Conservation (phyloP, 2,329 filamentous ascomycete species). For the Penicillium sp. region DNA sequence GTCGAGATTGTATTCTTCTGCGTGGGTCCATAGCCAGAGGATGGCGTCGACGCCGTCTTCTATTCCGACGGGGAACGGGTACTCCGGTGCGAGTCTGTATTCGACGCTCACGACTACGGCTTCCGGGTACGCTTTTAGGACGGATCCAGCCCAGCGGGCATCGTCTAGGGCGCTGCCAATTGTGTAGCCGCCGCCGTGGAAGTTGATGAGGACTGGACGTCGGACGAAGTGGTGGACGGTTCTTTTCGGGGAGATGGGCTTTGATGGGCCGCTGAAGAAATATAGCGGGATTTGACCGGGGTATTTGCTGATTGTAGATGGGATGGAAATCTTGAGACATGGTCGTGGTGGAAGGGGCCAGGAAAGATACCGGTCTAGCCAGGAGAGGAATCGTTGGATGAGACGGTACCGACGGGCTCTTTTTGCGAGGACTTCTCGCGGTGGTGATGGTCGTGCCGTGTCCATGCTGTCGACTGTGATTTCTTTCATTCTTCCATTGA, state of each 20-base stretch:
- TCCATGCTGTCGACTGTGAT: too few species aligned
- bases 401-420: conserved; percentile 14
- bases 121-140: conserved; percentile 10
- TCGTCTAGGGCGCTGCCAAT: conserved; percentile 18
- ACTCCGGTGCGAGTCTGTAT: conserved; percentile 24
- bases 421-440: conserved; percentile 6
- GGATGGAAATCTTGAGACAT: conserved; percentile 11
- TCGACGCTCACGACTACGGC: conserved; percentile 20
- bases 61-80: conserved; percentile 18
- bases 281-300: conserved; percentile 13
- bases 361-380: conserved; percentile 17
- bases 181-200: conserved; percentile 20
- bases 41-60: conserved; percentile 25
- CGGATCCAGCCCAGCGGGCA: conserved; percentile 13
- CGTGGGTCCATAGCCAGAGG: conserved; percentile 18
- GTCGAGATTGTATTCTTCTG: conserved; percentile 15
- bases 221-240: background rate
- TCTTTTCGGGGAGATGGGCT: conserved; percentile 1
- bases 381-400: conserved; percentile 10
- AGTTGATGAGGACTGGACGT: conserved; percentile 16
- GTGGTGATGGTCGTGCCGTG: background rate
- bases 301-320: conserved; percentile 13
- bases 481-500: too few species aligned
- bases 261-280: conserved; percentile 12
- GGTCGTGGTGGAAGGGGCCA: conserved; percentile 11